Base-by-base conservation (phyloP, 192 early-diverging fungal genomes). In the Phlyctochytrium arcticum region DNA sequence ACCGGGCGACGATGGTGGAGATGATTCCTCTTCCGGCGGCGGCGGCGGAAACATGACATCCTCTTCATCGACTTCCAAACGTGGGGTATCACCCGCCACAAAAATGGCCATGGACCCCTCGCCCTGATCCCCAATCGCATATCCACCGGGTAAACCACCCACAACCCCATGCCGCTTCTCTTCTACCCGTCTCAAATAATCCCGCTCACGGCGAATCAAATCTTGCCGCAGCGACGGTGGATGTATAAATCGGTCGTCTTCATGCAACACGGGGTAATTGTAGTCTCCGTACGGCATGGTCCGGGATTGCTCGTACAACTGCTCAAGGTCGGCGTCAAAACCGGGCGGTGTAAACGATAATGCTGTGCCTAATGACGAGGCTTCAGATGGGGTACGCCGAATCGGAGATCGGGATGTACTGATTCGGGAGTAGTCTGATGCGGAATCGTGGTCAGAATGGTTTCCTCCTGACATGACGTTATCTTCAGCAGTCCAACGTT, bases 221-320 rank as follows among this genome's bases (percentile, higher is more conserved):
- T 54, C 50, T 26, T 6, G 47, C 24, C 48, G 47, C n/a, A 66
- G 33, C 5, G 48, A 30, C 6, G 75, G 75, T 54, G 75, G 75
- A 49, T 77, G 32, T 8, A 48, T 59, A 26, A 57, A 69, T 37
- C 66, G 57, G 27, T 27, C 33, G 49, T 73, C 63, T 30, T 77
- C 75, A 36, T 57, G 48, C 21, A 74, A 42, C 2, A 77, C 76
- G 8, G 76, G 76, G 60, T 61, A 77, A 31, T 77, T 70, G 23
- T 48, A 62, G 48, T 77, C 76, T 6, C 76, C 76, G 48, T 37
- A 77, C 42, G 67, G 56, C 29, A 77, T 42, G 31, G 23, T 34
- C 17, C 66, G 49, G 3, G 36, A 34, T 7, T 47, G 24, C 35
- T 47, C 70, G 54, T 73, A 77, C 6, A 39, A 27, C 1, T 17